Evolutionary conservation across 2,329 filamentous ascomycete species (phyloP), one percentile per base, ranked within the genome.

Genomic region (Calonectria pseudoturangicola): DNA sequence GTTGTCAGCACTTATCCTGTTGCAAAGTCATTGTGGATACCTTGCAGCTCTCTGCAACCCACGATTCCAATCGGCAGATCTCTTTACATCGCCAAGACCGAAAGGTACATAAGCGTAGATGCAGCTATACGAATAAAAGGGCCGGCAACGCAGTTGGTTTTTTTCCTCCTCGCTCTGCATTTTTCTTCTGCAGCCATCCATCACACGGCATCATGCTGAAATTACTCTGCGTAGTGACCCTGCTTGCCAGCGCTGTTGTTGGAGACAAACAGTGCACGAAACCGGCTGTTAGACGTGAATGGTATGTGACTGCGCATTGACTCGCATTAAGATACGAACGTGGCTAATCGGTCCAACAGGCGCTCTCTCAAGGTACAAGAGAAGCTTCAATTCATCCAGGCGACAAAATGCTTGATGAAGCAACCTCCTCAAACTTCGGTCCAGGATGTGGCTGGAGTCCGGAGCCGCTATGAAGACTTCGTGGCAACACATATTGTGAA

Each of bases 401-500:
- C 75, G 3, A 70, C 74, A 13, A 76, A 76, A 13, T 76, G 75
- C n/a, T 12, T 76, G 28, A 76, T 76, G 75, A 65, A 70, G 8
- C 65, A 70, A 21, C 50, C 67, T 3, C 12, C 45, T 2, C 64
- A 71, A 30, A 75, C 74, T 5, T 74, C 70, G 5, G 12, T 56
- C 0, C 41, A 63, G 0, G 70, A 75, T 30, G 43, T 73, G 0
- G 62, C 75, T 12, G 74, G 74, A 25, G 75, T 67, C 12, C 39
- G 41, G 16, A 76, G 58, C 2, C 75, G 74, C 50, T 76, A 69
- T 51, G 75, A 76, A 13, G 75, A 76, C 10, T 75, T 76, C 15
- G 16, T 76, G 1, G 74, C 69, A 10, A 76, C 74, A 2, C 74
- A 76, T 8, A 75, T 76, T 21, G 54, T 76, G 48, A 73, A 73